Conservation (phyloP, 129 eudicot species). For the Flaveria bidentis region DNA sequence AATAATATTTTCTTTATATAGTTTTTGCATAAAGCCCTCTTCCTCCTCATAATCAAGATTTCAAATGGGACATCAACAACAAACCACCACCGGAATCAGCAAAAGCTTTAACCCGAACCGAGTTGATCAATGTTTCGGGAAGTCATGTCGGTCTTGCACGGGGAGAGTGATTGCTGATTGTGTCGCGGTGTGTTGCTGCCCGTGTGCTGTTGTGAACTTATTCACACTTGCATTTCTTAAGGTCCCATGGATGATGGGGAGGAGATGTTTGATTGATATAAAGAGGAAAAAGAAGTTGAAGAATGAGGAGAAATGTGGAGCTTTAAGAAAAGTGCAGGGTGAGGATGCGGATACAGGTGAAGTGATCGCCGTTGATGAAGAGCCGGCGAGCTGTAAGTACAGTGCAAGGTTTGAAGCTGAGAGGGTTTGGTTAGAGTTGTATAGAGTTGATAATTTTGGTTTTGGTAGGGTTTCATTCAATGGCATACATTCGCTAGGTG, state of each 20-base stretch:
- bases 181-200: slow-evolving; percentile 76
- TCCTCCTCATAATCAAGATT: slow-evolving; percentile 6
- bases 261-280: slow-evolving; percentile 40
- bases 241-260: slow-evolving; percentile 61
- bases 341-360: slow-evolving; percentile 13
- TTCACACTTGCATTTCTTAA: slow-evolving; percentile 57
- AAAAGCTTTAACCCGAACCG: slow-evolving; percentile 26
- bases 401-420: slow-evolving; percentile 66
- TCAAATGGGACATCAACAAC: slow-evolving; percentile 29
- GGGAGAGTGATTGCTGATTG: slow-evolving; percentile 74
- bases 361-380: slow-evolving; percentile 30
- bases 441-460: slow-evolving; percentile 77
- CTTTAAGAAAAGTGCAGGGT: slow-evolving; percentile 25
- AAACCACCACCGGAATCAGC: slow-evolving; percentile 35
- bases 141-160: slow-evolving; percentile 69
- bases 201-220: slow-evolving; percentile 63
- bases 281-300: slow-evolving; percentile 41
- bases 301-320: slow-evolving; percentile 12
- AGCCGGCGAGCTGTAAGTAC: slow-evolving; percentile 30
- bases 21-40: slow-evolving; percentile 30
- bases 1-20: too few species aligned
- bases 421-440: slow-evolving; percentile 76
- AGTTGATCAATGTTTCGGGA: slow-evolving; percentile 55
- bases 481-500: slow-evolving; percentile 55
- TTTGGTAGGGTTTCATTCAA: slow-evolving; percentile 89